Evolutionary conservation across 371 early-diverging fungal species (phyloP), one percentile per base, ranked within the genome.

Genomic region (Batkoa obscura): DNA sequence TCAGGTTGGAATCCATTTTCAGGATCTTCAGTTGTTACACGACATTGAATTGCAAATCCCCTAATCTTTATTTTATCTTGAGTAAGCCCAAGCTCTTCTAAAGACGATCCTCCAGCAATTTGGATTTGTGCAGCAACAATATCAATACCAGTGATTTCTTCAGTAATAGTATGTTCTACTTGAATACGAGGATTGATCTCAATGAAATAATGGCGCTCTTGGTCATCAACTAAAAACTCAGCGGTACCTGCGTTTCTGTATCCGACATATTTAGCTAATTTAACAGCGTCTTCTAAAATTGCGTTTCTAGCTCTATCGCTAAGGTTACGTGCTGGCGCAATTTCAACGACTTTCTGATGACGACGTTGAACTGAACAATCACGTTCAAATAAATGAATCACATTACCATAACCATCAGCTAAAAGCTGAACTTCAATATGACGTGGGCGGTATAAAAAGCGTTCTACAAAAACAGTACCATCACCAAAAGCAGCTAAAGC

Each of bases 301-400:
- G 74, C 75, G 57, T 88, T 76, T 59, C 93, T 77, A 30, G 5
- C 32, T 31, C 13, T 41, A 34, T 1, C 15, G 46, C 46, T 34
- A n/a, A 50, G 50, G 23, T 23, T 23, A 38, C 31, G 74, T 23
- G 90, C 84, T 6, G 94, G 94, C 0, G 86, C 92, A 60, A 89
- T 84, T 66, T 97, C 97, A 35, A 97, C 84, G 0, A 97, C 88
- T 71, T 98, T 98, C 66, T 98, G 97, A 67, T 95, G 90, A 58
- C 97, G 82, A 61, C 99, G 80, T 73, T 98, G 97, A 36, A 96
- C 87, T 0, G 94, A 92, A 68, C 99, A 98, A 72, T 98, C 99
- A 62, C 99, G 80, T 66, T 90, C 94, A 64, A 75, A 90, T 51
- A 93, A 67, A 62, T 90, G 90, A 41, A 92, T 75, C 9, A 88